Base-by-base conservation (phyloP, 768 basidiomycete species). In the Mycena kentingensis region DNA sequence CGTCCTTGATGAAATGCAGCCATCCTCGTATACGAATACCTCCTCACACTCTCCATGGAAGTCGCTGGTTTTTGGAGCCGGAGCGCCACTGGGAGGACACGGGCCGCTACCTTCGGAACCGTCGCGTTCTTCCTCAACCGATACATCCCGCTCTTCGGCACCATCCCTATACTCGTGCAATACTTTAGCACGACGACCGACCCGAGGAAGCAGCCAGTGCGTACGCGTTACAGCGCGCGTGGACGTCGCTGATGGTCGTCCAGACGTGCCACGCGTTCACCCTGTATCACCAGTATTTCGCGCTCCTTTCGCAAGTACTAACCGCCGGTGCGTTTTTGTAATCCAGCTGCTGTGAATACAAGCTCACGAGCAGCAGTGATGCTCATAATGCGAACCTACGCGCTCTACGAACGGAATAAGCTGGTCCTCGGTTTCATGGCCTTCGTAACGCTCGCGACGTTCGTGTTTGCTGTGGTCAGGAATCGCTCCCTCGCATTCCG, bases 21-120 rank as follows among this genome's bases (percentile, higher is more conserved):
- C 4, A 63, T 76, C 35, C 66, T 75, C n/a, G 60, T 73, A 15
- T 76, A 77, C 43, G 81, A 82, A 43, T 79, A 77, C 52, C 31
- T 69, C 34, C 63, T 80, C 32, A 83, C 81, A 0, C 55, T 82
- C 4, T 41, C 55, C 1, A 46, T 52, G 25, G 81, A 83, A 52
- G 65, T 77, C 6, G 68, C 72, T 19, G 63, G 70, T 13, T 77
- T 75, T 63, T 82, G 82, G 81, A 55, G 42, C 41, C 8, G 54
- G 49, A n/a, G n/a, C n/a, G n/a, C n/a, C n/a, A n/a, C n/a, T n/a
- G n/a, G n/a, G n/a, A n/a, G n/a, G n/a, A n/a, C n/a, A n/a, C 46
- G 61, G 2, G 63, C 58, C 5, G 24, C 71, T 4, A 70, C 64
- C 31, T 73, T 67, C 66, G 67, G 61, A 2, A 64, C 66, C 1